These are phyloP conservation scores for Mentha longifolia DNA, from an alignment of 257 asterid genomes.

Conservation along the genomic window DNA sequence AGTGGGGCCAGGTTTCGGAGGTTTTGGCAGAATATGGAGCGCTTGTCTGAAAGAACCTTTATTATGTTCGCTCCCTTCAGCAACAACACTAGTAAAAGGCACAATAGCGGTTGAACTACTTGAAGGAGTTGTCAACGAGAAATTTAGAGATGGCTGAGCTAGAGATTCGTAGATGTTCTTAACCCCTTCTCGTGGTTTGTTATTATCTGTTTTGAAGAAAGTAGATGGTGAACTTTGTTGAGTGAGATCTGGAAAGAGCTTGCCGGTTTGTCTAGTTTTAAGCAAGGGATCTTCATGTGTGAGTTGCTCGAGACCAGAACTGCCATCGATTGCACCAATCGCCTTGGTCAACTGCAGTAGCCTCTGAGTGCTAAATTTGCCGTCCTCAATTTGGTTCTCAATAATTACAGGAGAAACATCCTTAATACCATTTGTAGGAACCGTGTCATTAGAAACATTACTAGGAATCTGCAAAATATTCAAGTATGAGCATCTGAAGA, in stretches of 20 bases:
- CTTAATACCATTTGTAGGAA: conserved; percentile 36
- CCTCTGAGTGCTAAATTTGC: conserved; percentile 45
- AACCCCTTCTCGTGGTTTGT: conserved; percentile 53
- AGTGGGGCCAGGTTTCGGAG: conserved; percentile 49
- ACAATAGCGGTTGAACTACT: conserved; percentile 46
- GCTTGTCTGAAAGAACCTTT: conserved; percentile 54
- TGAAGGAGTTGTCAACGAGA: conserved; percentile 56
- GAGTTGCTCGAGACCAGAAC: conserved; percentile 44
- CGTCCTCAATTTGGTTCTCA: conserved; percentile 37
- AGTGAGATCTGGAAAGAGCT: conserved; percentile 42
- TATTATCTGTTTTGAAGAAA: conserved; percentile 52
- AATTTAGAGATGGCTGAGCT: conserved; percentile 61
- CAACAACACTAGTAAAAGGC: conserved; percentile 56
- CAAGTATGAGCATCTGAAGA: conserved; percentile 18
- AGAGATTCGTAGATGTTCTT: conserved; percentile 56
- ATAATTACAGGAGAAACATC: conserved; percentile 37
- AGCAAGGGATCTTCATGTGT: conserved; percentile 46
- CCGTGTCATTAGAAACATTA: conserved; percentile 41
- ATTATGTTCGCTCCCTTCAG: conserved; percentile 73
- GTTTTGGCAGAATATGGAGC: conserved; percentile 57
- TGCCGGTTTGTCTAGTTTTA: conserved; percentile 46
- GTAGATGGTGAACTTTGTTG: conserved; percentile 49
- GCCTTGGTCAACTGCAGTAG: conserved; percentile 55
- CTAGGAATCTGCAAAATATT: conserved; percentile 56
- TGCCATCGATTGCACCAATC: conserved; percentile 41